A percentile compares a stretch with the other conserved stretches of the same genome.
These are phyloP conservation scores for Aspergillus novoparasiticus DNA, from an alignment of 2,329 filamentous ascomycete species.

Conservation along the genomic window DNA sequence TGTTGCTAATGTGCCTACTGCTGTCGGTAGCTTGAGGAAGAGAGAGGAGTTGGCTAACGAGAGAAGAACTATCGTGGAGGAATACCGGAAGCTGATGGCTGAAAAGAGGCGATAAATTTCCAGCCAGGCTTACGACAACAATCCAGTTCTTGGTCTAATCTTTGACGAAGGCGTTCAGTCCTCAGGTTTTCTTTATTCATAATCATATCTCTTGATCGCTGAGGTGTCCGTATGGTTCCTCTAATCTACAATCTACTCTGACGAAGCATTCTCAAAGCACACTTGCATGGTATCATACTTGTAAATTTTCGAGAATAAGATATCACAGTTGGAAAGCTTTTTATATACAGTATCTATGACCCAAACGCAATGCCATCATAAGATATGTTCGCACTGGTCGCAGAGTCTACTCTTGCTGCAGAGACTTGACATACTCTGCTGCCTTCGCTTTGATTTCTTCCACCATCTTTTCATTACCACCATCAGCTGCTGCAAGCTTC, in stretches of 20 bases:
- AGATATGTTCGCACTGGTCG: conserved; percentile 4
- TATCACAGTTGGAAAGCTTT: conserved; percentile 11
- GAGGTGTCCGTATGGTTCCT: neutral
- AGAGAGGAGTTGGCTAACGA: conserved; percentile 73
- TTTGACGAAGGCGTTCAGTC: neutral
- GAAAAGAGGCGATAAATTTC: conserved; percentile 43
- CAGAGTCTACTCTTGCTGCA: conserved; percentile 32
- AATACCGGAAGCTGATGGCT: conserved; percentile 72
- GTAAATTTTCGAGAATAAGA: neutral
- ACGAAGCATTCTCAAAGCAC: neutral
- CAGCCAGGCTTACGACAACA: neutral
- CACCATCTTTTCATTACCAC: conserved; percentile 69
- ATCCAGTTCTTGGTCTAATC: neutral
- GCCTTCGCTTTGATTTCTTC: conserved; percentile 73
- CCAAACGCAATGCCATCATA: conserved; percentile 19
- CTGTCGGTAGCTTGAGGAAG: conserved; percentile 69
- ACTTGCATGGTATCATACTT: conserved; percentile 6
- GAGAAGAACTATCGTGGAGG: conserved; percentile 70
- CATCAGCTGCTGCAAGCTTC: conserved; percentile 46
- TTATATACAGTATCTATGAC: conserved; percentile 19
- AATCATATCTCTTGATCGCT: neutral
- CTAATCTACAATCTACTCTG: neutral
- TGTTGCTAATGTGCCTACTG: conserved; percentile 69
- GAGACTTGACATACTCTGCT: conserved; percentile 65
- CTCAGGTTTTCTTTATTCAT: neutral